These are phyloP conservation scores for Glebionis coronaria DNA, from an alignment of 129 eudicot species.

Conservation along the genomic window DNA sequence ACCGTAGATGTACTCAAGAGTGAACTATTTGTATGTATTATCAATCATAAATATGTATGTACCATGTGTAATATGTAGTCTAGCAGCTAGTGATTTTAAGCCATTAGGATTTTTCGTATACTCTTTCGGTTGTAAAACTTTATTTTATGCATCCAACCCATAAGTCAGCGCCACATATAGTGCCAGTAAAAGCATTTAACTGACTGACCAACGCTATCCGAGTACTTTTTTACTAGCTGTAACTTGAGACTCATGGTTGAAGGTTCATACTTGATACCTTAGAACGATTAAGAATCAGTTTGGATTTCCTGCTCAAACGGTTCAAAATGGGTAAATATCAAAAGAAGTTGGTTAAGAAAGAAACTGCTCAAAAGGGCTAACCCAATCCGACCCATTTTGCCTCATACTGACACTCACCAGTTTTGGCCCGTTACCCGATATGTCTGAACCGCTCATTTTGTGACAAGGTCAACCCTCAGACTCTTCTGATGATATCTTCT, in stretches of 20 bases:
- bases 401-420: slow-evolving; percentile 76
- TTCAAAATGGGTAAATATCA: too few species aligned
- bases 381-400: too few species aligned
- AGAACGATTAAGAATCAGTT: too few species aligned
- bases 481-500: too few species aligned
- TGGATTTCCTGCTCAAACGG: too few species aligned
- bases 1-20: neutral
- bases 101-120: slow-evolving; percentile 1
- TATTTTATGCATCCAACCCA: neutral
- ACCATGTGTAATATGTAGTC: neutral
- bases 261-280: too few species aligned
- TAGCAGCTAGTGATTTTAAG: slow-evolving; percentile 13
- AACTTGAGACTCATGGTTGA: too few species aligned
- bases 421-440: slow-evolving; percentile 38
- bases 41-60: slow-evolving; percentile 2
- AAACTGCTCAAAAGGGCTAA: too few species aligned
- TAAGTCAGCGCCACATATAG: neutral
- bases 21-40: neutral
- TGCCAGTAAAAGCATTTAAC: neutral
- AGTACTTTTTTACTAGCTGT: neutral
- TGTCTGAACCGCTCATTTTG: slow-evolving; percentile 74
- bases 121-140: neutral
- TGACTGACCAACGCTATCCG: neutral
- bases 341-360: too few species aligned
- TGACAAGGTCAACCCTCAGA: slow-evolving; percentile 87